A percentile compares a stretch with the other conserved stretches of the same genome.
These are phyloP conservation scores for Teunomyces panamensis DNA, from an alignment of 805 yeast genomes.

Conservation along the genomic window DNA sequence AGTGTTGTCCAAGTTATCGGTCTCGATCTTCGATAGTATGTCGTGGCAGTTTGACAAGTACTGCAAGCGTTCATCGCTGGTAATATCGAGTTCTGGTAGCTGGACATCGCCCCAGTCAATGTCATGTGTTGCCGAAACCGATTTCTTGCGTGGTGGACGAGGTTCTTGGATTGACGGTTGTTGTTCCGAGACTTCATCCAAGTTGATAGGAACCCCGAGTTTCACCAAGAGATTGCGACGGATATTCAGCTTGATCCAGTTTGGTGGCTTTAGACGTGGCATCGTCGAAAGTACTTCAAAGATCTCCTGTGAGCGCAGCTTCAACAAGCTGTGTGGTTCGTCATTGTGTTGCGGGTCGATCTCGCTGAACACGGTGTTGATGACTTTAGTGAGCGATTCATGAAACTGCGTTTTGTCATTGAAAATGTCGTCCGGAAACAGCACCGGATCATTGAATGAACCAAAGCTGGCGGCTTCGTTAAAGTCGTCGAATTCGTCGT, in stretches of 20 bases:
- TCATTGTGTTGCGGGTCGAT: conserved; percentile 7
- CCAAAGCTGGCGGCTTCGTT: conserved; percentile 29
- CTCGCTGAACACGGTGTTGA: conserved; percentile 13
- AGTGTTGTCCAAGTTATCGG: conserved; percentile 32
- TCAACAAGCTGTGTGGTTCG: conserved; percentile 17
- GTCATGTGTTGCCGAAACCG: conserved; percentile 9
- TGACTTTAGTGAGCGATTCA: conserved; percentile 1
- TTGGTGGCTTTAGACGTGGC: conserved; percentile 54
- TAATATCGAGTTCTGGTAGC: conserved; percentile 35
- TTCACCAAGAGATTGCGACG: conserved; percentile 61
- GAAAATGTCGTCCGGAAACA: background rate
- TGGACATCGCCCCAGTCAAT: conserved; percentile 35
- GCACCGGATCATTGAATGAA: conserved; percentile 27
- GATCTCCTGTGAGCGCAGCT: conserved; percentile 37
- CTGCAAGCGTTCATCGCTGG: conserved; percentile 23
- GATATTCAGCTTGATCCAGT: conserved; percentile 67
- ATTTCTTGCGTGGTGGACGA: conserved; percentile 4
- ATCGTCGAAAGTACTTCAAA: conserved; percentile 46
- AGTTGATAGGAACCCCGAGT: conserved; percentile 70
- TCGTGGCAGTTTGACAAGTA: conserved; percentile 24
- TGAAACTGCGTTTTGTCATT: background rate
- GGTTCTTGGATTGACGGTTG: background rate
- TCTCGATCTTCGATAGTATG: conserved; percentile 29
- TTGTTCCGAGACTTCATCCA: conserved; percentile 46
- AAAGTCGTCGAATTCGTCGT: conserved; percentile 8